Evolutionary conservation across 2,329 filamentous ascomycete species (phyloP).

Genomic region (Colletotrichum spaethianum): DNA sequence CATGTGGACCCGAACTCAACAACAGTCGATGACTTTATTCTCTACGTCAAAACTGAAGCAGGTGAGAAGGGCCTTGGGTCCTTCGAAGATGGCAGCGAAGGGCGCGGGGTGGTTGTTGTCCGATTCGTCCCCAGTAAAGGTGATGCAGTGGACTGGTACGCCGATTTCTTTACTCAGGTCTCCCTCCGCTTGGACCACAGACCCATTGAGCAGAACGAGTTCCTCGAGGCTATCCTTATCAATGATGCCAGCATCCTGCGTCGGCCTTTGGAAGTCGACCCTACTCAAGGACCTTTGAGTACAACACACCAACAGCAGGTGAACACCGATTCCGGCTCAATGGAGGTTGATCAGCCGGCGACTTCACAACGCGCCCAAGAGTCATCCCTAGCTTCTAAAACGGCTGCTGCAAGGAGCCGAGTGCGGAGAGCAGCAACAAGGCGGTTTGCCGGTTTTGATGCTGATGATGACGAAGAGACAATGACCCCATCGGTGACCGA

Average conservation of each 20-base stretch:
- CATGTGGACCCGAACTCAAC: constrained; percentile 75
- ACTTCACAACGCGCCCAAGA: constrained; percentile 35
- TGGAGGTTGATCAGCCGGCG: constrained; percentile 46
- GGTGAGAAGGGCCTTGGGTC: constrained; percentile 80
- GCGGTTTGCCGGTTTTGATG: constrained; percentile 82
- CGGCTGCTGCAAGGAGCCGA: constrained; percentile 44
- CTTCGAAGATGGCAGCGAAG: constrained; percentile 74
- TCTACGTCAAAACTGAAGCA: constrained; percentile 81
- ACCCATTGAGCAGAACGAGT: constrained; percentile 90
- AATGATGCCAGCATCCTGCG: constrained; percentile 82
- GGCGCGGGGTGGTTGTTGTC: constrained; percentile 83
- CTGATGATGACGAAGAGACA: constrained; percentile 56
- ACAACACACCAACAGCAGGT: constrained; percentile 41
- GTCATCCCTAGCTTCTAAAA: constrained; percentile 40
- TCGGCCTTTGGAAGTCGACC: constrained; percentile 73
- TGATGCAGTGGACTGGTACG: constrained; percentile 74
- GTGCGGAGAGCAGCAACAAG: constrained; percentile 50
- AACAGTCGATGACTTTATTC: constrained; percentile 80
- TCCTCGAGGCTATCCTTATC: constrained; percentile 89
- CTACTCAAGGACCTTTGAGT: constrained; percentile 48
- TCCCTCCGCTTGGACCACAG: constrained; percentile 83
- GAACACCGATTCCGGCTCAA: constrained; percentile 34
- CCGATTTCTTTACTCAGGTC: constrained; percentile 77
- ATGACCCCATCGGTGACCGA: constrained; percentile 46
- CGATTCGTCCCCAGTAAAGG: constrained; percentile 75